Base-by-base conservation (phyloP, 2,329 filamentous ascomycete species). In the Hypoxylon sp. region DNA sequence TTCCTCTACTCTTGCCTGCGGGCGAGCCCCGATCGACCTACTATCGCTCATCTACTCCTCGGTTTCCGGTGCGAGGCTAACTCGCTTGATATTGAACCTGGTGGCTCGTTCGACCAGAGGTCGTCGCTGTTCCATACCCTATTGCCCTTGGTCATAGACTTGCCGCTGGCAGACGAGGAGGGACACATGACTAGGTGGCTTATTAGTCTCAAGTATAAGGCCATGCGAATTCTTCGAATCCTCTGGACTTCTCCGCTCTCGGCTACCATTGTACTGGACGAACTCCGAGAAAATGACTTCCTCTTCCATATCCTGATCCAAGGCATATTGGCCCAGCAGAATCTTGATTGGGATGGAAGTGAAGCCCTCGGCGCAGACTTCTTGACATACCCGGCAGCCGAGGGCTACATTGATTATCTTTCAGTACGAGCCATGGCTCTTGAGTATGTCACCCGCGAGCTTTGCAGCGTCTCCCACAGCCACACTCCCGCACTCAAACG, bases 241-340 rank as follows among this genome's bases (percentile, higher is more conserved):
- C 84, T 99, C 1, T 97, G 94, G 91, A 89, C 85, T 44, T 96
- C 94, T 1, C 87, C 91, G 40, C 80, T 98, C 20, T 96, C 96
- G 0, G 87, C 91, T 1, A 80, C 83, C 1, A 82, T 96, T 65
- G 89, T 93, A 12, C 87, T 97, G 72, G 83, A 89, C 36, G 93
- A 97, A 76, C 85, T 99, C 64, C 89, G 93, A 67, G 85, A 87
- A 18, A 91, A 91, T 72, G 92, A 93, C 62, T 89, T 96, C 70
- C 82, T 96, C n/a, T 92, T 93, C 72, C 87, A 89, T 54, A 85
- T 96, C 70, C 88, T 97, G 32, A 80, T 91, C 11, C 87, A 85
- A 58, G 91, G 97, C 72, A 82, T 87, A 0, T 82, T 92, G n/a
- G 88, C 97, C 42, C 85, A 88, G 53, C 84, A 88, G 16, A 86